Base-by-base conservation (phyloP, 306 rosid genomes). In the Trifolium subterraneum region DNA sequence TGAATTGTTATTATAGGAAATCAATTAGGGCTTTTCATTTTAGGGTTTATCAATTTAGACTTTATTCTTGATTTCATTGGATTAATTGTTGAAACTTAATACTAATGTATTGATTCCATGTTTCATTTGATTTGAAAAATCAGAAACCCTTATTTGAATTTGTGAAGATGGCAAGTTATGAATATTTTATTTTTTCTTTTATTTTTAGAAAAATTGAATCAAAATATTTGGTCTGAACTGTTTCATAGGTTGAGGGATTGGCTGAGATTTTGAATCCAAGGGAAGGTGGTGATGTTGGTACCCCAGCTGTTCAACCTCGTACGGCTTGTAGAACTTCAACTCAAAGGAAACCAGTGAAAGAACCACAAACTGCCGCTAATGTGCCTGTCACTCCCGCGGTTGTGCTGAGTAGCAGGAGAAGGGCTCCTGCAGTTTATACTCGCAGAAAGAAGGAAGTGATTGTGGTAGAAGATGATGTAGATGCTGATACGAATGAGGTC, bases 221-320 rank as follows among this genome's bases (percentile, higher is more conserved):
- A 8, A 19, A 42, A 47, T 48, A 4, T 2, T 10, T 66, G 51
- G 2, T 22, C 31, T 29, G 13, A 18, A 27, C 9, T 73, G 64
- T 80, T 74, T 38, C 60, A 19, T 63, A 94, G 98, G 95, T 94
- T 60, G 98, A 90, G 76, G 98, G 98, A 54, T 75, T 94, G 20
- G 96, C 88, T 4, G 97, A 90, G 4, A 4, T 84, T 8, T 59
- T 86, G 80, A 84, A 82, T 52, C 78, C 82, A 33, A 66, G 19
- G 1, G 82, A 74, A 74, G 68, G 70, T 10, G 85, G 70, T 10
- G 85, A 75, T 29, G 23, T 4, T 2, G 84, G 75, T 77, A 78
- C 87, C 18, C 82, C 88, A 1, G 75, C 62, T 52, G 25, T 41
- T 65, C 77, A 61, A 51, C 81, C 18, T 16, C 76, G 82, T 0